Percentiles rank a stretch among this genome's conserved stretches.
Evolutionary conservation across 805 yeast genomes (phyloP).

Genomic region (Kazachstania viticola): DNA sequence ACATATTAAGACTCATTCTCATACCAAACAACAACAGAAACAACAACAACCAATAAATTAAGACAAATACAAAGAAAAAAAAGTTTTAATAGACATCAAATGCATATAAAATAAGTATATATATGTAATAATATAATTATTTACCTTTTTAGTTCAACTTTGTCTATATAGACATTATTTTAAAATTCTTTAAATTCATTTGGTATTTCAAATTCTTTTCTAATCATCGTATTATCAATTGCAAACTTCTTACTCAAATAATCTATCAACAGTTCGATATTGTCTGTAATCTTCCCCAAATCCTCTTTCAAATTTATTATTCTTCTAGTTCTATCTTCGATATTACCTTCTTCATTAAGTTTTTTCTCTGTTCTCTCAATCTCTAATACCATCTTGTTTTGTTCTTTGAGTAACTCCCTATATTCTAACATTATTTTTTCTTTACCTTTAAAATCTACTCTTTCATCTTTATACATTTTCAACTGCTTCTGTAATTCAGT

Average conservation of each 20-base stretch:
- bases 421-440: conserved; percentile 1
- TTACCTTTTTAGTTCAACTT: too few relatives aligned
- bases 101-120: too few relatives aligned
- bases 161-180: too few relatives aligned
- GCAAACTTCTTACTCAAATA: conserved; percentile 27
- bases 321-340: too few relatives aligned
- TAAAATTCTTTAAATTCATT: too few relatives aligned
- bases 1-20: conserved; percentile 54
- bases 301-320: too few relatives aligned
- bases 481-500: conserved; percentile 5
- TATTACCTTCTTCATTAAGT: not conserved
- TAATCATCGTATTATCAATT: conserved; percentile 22
- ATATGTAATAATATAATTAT: too few relatives aligned
- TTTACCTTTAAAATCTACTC: conserved; percentile 3
- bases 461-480: not conserved
- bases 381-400: not conserved
- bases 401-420: conserved; percentile 2
- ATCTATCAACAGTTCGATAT: conserved; percentile 31
- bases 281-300: too few relatives aligned
- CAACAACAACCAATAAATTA: too few relatives aligned
- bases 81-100: too few relatives aligned
- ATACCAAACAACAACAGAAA: too few relatives aligned
- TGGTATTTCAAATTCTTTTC: conserved; percentile 34
- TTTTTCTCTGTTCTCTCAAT: not conserved
- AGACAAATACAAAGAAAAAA: too few relatives aligned